Evolutionary conservation across 2,329 filamentous ascomycete species (phyloP).

Genomic region (Venturia nashicola): DNA sequence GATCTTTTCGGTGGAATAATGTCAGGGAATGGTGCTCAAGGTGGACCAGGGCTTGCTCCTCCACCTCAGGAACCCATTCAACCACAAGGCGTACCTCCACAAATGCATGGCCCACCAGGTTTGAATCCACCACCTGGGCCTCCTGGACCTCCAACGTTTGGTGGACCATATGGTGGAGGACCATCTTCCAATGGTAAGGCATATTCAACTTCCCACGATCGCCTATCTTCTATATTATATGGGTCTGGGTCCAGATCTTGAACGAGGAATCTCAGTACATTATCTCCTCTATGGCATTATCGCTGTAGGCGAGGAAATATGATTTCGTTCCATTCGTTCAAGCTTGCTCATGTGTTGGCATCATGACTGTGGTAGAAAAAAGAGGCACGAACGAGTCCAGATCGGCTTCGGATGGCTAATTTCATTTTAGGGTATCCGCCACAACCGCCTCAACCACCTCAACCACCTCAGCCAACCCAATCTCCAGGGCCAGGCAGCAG

Average conservation of each 20-base stretch:
- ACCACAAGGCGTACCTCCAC: conserved; percentile 44
- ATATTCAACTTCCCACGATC: not conserved
- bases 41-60: conserved; percentile 66
- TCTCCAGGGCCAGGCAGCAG: conserved; percentile 69
- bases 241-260: not conserved
- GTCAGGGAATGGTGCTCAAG: conserved; percentile 73
- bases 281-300: not conserved
- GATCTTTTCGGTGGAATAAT: conserved; percentile 95
- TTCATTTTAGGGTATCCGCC: conserved; percentile 38
- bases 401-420: not conserved
- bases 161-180: conserved; percentile 33
- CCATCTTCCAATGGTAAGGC: conserved; percentile 49
- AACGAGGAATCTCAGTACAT: not conserved
- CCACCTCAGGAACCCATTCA: conserved; percentile 51
- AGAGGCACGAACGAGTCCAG: not conserved
- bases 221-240: not conserved
- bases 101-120: conserved; percentile 58
- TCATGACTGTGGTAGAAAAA: not conserved
- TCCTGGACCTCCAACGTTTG: conserved; percentile 57
- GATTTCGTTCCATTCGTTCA: not conserved
- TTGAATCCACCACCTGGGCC: conserved; percentile 40
- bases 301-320: not conserved
- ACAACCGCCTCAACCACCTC: conserved; percentile 68
- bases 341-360: not conserved
- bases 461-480: conserved; percentile 71